A percentile compares a stretch with the other conserved stretches of the same genome.
These are phyloP conservation scores for Ogataea ramenticola DNA, from an alignment of 805 yeast species.

Conservation along the genomic window DNA sequence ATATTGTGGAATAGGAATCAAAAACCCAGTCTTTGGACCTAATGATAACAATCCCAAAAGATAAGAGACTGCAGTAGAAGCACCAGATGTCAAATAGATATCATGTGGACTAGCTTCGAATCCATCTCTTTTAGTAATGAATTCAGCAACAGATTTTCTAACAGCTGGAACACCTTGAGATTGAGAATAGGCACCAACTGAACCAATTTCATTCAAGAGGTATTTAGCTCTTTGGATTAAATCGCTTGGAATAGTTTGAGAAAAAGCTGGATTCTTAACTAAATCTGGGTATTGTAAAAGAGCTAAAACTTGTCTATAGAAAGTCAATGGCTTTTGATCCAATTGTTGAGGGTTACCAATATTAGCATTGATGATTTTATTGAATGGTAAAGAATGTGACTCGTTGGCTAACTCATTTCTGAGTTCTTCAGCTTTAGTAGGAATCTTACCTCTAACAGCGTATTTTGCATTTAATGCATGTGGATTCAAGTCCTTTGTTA, in stretches of 20 bases:
- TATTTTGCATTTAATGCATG: slow-evolving; percentile 80
- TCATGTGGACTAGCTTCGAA: slow-evolving; percentile 57
- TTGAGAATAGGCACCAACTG: slow-evolving; percentile 92
- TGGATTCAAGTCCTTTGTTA: slow-evolving; percentile 55
- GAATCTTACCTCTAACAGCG: slow-evolving; percentile 93
- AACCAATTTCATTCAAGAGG: slow-evolving; percentile 58
- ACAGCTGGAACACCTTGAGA: slow-evolving; percentile 80
- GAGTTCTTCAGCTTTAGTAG: slow-evolving; percentile 87
- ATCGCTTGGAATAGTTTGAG: slow-evolving; percentile 48
- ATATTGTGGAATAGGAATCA: slow-evolving; percentile 97
- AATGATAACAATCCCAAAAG: slow-evolving; percentile 63
- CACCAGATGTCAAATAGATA: slow-evolving; percentile 87
- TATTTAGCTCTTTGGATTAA: slow-evolving; percentile 63
- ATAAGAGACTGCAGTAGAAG: slow-evolving; percentile 87
- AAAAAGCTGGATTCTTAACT: slow-evolving; percentile 29
- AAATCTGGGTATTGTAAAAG: slow-evolving; percentile 79
- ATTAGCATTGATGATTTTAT: slow-evolving; percentile 77
- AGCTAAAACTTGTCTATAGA: slow-evolving; percentile 86
- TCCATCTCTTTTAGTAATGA: slow-evolving; percentile 76
- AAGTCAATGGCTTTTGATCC: slow-evolving; percentile 91
- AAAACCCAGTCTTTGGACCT: slow-evolving; percentile 65
- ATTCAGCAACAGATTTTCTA: slow-evolving; percentile 74
- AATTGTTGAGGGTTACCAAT: slow-evolving; percentile 98
- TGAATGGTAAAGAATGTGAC: slow-evolving; percentile 66
- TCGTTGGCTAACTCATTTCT: slow-evolving; percentile 44